Evolutionary conservation across 495 filamentous ascomycete species (phyloP).

Genomic region (Penicillium alfredii): DNA sequence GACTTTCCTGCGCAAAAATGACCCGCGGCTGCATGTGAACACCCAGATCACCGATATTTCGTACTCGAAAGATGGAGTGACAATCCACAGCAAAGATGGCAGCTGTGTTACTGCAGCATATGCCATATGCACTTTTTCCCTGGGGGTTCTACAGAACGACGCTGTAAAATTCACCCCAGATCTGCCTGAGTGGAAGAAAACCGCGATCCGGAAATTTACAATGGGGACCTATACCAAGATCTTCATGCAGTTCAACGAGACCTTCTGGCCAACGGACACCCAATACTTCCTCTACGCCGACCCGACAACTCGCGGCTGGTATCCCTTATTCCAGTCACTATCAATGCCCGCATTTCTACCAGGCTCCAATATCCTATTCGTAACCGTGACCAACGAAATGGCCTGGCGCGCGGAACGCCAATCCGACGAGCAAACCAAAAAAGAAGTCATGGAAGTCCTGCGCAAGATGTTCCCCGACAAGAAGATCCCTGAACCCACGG

Average conservation of each 20-base stretch:
- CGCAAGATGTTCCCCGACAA: constrained; percentile 58
- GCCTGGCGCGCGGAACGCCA: constrained; percentile 62
- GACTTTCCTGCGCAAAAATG: constrained; percentile 51
- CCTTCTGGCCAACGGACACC: constrained; percentile 63
- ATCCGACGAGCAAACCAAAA: constrained; percentile 53
- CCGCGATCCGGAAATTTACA: constrained; percentile 57
- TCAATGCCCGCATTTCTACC: constrained; percentile 53
- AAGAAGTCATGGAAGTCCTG: constrained; percentile 56
- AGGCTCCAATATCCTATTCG: constrained; percentile 62
- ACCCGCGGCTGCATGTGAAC: constrained; percentile 56
- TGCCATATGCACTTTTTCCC: constrained; percentile 53
- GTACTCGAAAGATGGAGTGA: constrained; percentile 51
- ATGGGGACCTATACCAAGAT: constrained; percentile 79
- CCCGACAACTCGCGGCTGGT: constrained; percentile 56
- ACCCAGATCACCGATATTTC: constrained; percentile 54
- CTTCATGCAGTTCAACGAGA: constrained; percentile 65
- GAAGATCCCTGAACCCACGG: constrained; percentile 59
- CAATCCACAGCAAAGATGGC: constrained; percentile 50
- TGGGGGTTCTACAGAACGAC: constrained; percentile 65
- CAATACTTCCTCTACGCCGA: constrained; percentile 70
- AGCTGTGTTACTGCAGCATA: constrained; percentile 58
- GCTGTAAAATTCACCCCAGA: constrained; percentile 54
- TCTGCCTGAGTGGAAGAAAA: constrained; percentile 62
- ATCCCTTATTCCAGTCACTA: constrained; percentile 67
- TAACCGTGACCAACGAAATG: constrained; percentile 56